Evolutionary conservation across 176 grass and related monocot genomes (phyloP).

Genomic region (Aegilops umbellulata): DNA sequence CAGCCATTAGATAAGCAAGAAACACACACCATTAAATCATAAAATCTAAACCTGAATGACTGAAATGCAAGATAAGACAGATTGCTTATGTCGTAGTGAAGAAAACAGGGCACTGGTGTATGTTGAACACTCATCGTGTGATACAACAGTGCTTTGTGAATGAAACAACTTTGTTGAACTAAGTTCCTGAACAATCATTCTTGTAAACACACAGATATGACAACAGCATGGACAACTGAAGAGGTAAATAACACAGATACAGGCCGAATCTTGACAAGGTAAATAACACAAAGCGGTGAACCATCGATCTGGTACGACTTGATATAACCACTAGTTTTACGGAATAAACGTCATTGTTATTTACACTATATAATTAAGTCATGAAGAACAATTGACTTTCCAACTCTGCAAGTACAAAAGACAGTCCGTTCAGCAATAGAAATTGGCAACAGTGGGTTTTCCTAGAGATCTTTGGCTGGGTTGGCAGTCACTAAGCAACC

Average conservation of each 20-base stretch:
- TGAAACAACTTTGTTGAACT: neutral
- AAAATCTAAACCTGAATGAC: neutral
- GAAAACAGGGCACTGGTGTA: neutral
- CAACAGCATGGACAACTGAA: neutral
- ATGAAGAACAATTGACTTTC: neutral
- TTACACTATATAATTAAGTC: neutral
- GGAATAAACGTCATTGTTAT: neutral
- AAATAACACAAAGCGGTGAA: neutral
- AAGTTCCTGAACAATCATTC: neutral
- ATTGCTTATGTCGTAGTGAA: neutral
- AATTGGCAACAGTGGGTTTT: neutral
- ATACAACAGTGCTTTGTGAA: neutral
- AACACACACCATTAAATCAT: neutral
- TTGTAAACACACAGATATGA: neutral
- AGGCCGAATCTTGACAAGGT: neutral
- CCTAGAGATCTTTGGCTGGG: neutral
- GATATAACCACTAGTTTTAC: neutral
- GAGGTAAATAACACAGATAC: neutral
- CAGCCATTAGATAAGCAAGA: neutral
- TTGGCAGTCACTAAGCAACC: neutral
- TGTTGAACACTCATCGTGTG: neutral
- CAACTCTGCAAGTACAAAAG: neutral
- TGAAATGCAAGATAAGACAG: neutral
- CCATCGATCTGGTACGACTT: neutral
- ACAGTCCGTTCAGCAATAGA: neutral